A percentile compares a stretch with the other conserved stretches of the same genome.
phyloP scores from a whole-genome alignment of 2,329 filamentous ascomycete species.

The Colletotrichum sp. region DNA sequence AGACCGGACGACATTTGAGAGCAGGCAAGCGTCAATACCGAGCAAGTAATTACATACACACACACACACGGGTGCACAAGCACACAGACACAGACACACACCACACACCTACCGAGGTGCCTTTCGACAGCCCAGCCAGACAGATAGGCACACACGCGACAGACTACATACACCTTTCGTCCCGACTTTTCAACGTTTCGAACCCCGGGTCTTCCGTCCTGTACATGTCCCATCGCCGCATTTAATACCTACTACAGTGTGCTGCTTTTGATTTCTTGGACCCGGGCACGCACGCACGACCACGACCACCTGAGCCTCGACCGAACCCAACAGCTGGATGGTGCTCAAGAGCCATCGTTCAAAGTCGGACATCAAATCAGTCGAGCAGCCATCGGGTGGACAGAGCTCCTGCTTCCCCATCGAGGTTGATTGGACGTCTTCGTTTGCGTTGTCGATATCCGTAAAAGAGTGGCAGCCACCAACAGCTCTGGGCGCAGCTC shows the following conservation, averaged over 20 bases:
- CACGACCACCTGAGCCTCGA: not conserved
- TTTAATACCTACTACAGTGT: not conserved
- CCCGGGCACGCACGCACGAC: not conserved
- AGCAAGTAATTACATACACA: not conserved
- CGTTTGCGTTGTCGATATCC: not conserved
- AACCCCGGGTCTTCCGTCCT: not conserved
- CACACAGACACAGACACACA: not conserved
- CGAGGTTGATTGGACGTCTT: not conserved
- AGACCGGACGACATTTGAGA: not conserved
- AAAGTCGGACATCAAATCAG: not conserved
- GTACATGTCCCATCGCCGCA: constrained; percentile 2
- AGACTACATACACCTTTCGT: constrained; percentile 6
- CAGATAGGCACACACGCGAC: constrained; percentile 8
- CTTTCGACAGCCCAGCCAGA: not conserved
- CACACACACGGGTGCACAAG: not conserved
- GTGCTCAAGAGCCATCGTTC: not conserved
- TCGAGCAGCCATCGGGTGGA: not conserved
- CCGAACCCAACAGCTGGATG: not conserved
- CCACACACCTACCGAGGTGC: constrained; percentile 2
- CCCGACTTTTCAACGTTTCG: constrained; percentile 19
- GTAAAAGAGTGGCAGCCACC: not conserved
- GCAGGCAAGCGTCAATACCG: not conserved
- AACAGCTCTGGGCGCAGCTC: not conserved
- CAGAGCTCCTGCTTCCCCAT: not conserved
- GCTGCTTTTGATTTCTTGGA: not conserved